These are phyloP conservation scores for Lentinula novae-zelandiae DNA, from an alignment of 1,284 basidiomycete species.

Conservation along the genomic window DNA sequence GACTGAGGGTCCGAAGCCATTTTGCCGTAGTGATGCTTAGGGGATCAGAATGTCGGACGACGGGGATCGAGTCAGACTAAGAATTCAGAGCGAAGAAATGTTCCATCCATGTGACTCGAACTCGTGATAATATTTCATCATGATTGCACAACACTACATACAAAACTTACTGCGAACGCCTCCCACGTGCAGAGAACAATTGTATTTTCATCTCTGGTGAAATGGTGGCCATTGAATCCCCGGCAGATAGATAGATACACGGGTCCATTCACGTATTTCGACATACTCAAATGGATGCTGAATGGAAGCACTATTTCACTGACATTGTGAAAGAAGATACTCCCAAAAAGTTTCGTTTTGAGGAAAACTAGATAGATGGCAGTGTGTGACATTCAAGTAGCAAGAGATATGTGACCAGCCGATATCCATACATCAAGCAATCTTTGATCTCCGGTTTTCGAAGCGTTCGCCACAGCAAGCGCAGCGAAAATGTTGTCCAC, in stretches of 20 bases:
- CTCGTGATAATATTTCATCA: not conserved
- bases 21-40: not conserved
- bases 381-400: not conserved
- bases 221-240: too few relatives aligned
- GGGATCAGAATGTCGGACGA: not conserved
- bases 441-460: constrained; percentile 37
- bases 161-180: not conserved
- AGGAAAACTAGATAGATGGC: not conserved
- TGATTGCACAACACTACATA: too few relatives aligned
- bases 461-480: constrained; percentile 46
- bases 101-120: constrained; percentile 1
- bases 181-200: too few relatives aligned
- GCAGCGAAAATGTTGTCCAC: constrained; percentile 58
- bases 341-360: too few relatives aligned
- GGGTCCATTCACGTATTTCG: too few relatives aligned
- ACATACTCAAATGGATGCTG: too few relatives aligned
- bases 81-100: not conserved
- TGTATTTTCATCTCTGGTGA: not conserved
- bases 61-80: not conserved
- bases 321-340: too few relatives aligned
- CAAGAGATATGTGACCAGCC: constrained; percentile 24
- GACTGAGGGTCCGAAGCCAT: constrained; percentile 15
- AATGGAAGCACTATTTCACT: too few relatives aligned
- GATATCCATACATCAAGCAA: constrained; percentile 50
- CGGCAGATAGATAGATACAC: too few relatives aligned